Percentiles rank a stretch among this genome's conserved stretches.
phyloP scores from a whole-genome alignment of 2,329 filamentous ascomycete genomes.

The Aspergillus thermomutatus region DNA sequence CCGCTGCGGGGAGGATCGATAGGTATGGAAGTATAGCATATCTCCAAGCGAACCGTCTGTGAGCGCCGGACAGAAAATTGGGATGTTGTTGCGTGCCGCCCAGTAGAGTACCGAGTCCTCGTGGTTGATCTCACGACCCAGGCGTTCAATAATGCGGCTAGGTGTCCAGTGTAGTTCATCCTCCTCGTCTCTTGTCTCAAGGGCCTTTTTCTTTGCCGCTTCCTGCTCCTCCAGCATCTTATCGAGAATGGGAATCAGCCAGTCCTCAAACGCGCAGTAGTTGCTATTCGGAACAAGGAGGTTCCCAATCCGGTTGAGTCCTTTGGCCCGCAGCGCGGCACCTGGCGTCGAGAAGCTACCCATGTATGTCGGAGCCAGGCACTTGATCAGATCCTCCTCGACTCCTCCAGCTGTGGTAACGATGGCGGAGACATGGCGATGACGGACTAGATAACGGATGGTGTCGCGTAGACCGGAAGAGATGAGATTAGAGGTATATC shows the following conservation, averaged over 20 bases:
- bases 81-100: slow-evolving; percentile 95
- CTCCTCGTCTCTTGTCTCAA: slow-evolving; percentile 46
- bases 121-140: slow-evolving; percentile 92
- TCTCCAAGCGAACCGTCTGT: slow-evolving; percentile 94
- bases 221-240: slow-evolving; percentile 93
- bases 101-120: slow-evolving; percentile 92
- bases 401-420: slow-evolving; percentile 94
- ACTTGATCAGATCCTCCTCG: slow-evolving; percentile 98
- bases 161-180: slow-evolving; percentile 86
- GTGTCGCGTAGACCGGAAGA: slow-evolving; percentile 92
- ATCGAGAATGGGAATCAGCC: slow-evolving; percentile 94
- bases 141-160: slow-evolving; percentile 81
- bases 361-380: slow-evolving; percentile 88
- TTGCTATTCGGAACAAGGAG: slow-evolving; percentile 94
- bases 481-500: slow-evolving; percentile 96
- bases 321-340: slow-evolving; percentile 73
- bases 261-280: slow-evolving; percentile 97
- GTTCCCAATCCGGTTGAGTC: slow-evolving; percentile 94
- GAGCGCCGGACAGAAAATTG: slow-evolving; percentile 92
- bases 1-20: slow-evolving; percentile 77
- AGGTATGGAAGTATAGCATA: slow-evolving; percentile 99
- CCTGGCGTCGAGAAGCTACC: slow-evolving; percentile 78
- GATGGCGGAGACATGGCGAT: slow-evolving; percentile 86
- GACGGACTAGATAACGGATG: slow-evolving; percentile 86
- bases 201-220: slow-evolving; percentile 60